These are phyloP conservation scores for Phytophthora boehmeriae DNA, from an alignment of 352 stramenopile genomes.

Conservation along the genomic window DNA sequence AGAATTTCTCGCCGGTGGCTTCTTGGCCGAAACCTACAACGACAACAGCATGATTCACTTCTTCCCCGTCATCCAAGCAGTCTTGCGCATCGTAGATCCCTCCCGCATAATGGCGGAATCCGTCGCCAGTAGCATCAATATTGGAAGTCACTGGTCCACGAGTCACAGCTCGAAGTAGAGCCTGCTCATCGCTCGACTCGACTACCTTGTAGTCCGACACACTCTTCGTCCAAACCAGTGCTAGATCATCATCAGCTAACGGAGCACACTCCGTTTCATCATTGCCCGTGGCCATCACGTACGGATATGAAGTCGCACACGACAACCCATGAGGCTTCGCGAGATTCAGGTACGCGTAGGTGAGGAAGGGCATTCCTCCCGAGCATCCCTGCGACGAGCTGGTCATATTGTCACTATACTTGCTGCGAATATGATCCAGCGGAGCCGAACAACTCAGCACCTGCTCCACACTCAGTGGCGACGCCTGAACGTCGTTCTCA, in stretches of 20 bases:
- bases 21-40: constrained; percentile 86
- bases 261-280: constrained; percentile 47
- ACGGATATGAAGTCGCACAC: constrained; percentile 70
- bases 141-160: constrained; percentile 77
- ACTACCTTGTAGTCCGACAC: constrained; percentile 65
- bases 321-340: constrained; percentile 69
- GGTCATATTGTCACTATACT: constrained; percentile 71
- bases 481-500: constrained; percentile 64
- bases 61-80: constrained; percentile 73
- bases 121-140: constrained; percentile 69
- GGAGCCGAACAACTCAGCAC: constrained; percentile 77
- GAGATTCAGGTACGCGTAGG: constrained; percentile 85
- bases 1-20: constrained; percentile 75
- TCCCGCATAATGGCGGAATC: constrained; percentile 86
- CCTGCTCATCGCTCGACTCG: constrained; percentile 52
- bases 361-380: constrained; percentile 90
- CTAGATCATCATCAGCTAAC: constrained; percentile 36
- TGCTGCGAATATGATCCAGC: constrained; percentile 79
- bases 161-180: constrained; percentile 67
- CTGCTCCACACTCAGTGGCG: constrained; percentile 83
- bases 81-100: constrained; percentile 87
- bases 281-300: constrained; percentile 79
- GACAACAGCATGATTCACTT: constrained; percentile 90
- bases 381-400: constrained; percentile 85
- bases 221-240: constrained; percentile 53